Evolutionary conservation across 768 basidiomycete genomes (phyloP), one percentile per base, ranked within the genome.

Genomic region (Naematelia aurantialba): DNA sequence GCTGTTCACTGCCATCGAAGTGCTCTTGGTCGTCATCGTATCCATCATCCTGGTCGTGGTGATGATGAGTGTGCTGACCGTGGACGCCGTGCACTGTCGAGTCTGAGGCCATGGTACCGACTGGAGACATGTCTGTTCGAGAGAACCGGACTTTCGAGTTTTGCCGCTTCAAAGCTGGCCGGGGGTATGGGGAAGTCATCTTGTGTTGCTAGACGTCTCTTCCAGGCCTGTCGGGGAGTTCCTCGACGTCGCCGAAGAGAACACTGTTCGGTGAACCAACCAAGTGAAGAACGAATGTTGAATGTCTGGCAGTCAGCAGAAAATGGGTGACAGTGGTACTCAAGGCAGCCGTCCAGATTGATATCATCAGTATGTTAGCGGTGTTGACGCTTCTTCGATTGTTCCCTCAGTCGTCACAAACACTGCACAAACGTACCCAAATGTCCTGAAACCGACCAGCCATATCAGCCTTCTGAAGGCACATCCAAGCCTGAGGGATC

Each of bases 121-220:
- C 42, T 0, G 68, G 65, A 10, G 62, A 62, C 21, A 63, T 57
- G 12, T 69, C 67, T 22, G 59, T 61, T 4, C 68, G 61, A 24
- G 59, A 61, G 60, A 69, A 69, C 1, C 68, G 56, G 39, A 69
- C 68, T 46, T 60, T 61, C 10, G 65, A 66, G 21, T 56, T 22
- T 48, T 54, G 52, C 8, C 66, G 47, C 46, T 65, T 64, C 11
- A 68, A 44, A 8, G 58, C 60, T 3, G 66, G 66, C 11, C 66
- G 66, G 10, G 58, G 34, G 17, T 39, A 17, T 4, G 66, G 63
- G 27, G 57, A 46, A 2, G 62, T 53, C 59, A 67, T 62, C 11
- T 3, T 34, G 46, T 22, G 10, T 4, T 19, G 25, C 21, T 5
- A 29, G 50, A 52, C 17, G 50, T 52, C 10, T 14, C 12, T 27